Evolutionary conservation across 2,329 filamentous ascomycete genomes (phyloP), one percentile per base, ranked within the genome.

Genomic region (Fusarium haematococcum): DNA sequence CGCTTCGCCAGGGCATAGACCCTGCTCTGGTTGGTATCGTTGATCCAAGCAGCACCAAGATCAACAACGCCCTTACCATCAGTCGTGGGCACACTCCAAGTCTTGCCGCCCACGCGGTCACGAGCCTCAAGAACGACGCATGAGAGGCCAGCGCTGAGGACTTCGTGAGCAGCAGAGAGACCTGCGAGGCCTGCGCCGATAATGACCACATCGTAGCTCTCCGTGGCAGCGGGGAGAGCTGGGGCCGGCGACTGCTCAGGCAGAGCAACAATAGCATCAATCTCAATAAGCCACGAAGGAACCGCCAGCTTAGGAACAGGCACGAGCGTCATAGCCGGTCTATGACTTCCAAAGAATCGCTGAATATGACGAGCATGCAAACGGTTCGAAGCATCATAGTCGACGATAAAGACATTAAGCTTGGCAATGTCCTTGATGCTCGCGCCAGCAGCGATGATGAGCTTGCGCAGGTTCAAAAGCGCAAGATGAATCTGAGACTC

Each of bases 61-160:
- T 79, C 77, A 20, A 76, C 63, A 27, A 70, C 65, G 0, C 71
- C 71, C 9, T 61, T 60, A 18, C 66, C 37, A 35, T 52, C 45
- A 8, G 69, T 57, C 2, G 60, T 61, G 7, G 67, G 27, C 6
- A 72, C 45, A 20, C 68, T 68, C 37, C 70, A 35, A 16, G 71
- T 76, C 78, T 89, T 89, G 13, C 88, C 87, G 1, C 88, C 87
- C 1, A 88, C 85, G 0, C 85, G 81, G 43, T 86, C 81, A 2
- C 83, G 80, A 0, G 86, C 86, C 72, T 89, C 88, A 0, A 89
- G 79, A 4, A 89, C 81, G 0, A 85, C 52, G 30, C 80, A 81
- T 0, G 81, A 81, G 11, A 85, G 75, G 0, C 84, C 84, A 4
- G 81, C 80, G 4, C 70, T 59, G 3, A 81, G 69, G 5, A 86